Base-by-base conservation (phyloP, 441 rosid genomes). In the Adansonia madagascariensis region DNA sequence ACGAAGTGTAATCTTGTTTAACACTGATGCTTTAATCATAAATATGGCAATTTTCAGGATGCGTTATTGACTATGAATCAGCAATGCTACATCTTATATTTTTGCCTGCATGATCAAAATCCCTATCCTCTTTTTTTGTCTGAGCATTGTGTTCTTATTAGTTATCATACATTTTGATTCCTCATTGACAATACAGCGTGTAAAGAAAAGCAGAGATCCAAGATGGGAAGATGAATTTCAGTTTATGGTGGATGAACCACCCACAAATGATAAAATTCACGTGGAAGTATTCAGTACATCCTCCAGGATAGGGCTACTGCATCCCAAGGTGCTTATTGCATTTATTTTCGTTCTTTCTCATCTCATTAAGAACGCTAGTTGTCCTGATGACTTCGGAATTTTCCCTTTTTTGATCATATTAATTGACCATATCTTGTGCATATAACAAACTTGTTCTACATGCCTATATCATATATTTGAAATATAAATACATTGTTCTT, bases 211-310 rank as follows among this genome's bases (percentile, higher is more conserved):
- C 81, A 80, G 95, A 81, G 93, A 87, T 31, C 95, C 95, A 7
- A 87, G 89, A 80, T 90, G 92, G 93, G 94, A 90, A 20, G 94
- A 90, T 75, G 92, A 90, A 71, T 89, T 88, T 73, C 85, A 88
- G 76, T 91, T 88, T 50, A 85, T 76, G 73, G 81, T 89, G 67
- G 92, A 88, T 47, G 90, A 88, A 60, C 91, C 95, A 12, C 92
- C 93, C 14, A 77, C 80, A 15, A 83, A 89, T 22, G 92, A 89
- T 35, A 88, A 80, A 77, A 77, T 91, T 77, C 92, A 90, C 46
- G 82, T 87, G 55, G 93, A 91, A 85, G 92, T 90, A 44, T 59
- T 89, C 59, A 91, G 95, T 82, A 78, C 84, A 77, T 83, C 92
- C 74, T 88, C 91, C 27, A 79, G 91, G 79, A 86, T 89, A 82